A percentile compares a stretch with the other conserved stretches of the same genome.
Conservation (phyloP, 352 stramenopile genomes). For the Globisporangium abappressorium region DNA sequence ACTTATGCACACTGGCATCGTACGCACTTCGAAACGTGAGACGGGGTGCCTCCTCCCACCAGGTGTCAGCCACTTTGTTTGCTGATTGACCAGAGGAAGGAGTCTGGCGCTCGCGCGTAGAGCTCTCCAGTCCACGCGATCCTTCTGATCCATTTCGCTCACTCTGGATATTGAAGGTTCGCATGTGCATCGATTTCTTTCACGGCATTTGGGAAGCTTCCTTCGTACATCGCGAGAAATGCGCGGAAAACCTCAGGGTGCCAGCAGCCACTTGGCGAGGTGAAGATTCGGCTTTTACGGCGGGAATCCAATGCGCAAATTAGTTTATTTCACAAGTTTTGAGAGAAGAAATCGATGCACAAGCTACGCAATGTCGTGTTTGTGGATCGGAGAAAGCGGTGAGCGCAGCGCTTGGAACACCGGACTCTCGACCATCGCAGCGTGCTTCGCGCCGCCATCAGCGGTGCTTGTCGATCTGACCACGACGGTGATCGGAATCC, state of each 20-base stretch:
- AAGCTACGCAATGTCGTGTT: background rate
- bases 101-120: background rate
- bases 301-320: background rate
- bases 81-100: background rate
- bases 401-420: constrained; percentile 10
- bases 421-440: constrained; percentile 1
- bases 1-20: background rate
- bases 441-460: background rate
- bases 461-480: background rate
- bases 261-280: background rate
- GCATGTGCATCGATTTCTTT: background rate
- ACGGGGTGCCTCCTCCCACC: background rate
- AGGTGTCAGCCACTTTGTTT: background rate
- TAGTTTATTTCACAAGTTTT: background rate
- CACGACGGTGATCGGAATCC: constrained; percentile 5
- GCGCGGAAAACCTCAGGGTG: background rate
- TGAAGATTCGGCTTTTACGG: background rate
- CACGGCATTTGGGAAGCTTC: background rate
- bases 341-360: background rate
- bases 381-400: constrained; percentile 10
- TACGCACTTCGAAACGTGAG: background rate
- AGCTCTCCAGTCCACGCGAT: background rate
- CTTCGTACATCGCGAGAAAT: background rate
- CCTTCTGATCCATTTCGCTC: background rate
- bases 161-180: background rate